Evolutionary conservation across 805 yeast genomes (phyloP), one percentile per base, ranked within the genome.

Genomic region (Vanderwaltozyma tropicalis): DNA sequence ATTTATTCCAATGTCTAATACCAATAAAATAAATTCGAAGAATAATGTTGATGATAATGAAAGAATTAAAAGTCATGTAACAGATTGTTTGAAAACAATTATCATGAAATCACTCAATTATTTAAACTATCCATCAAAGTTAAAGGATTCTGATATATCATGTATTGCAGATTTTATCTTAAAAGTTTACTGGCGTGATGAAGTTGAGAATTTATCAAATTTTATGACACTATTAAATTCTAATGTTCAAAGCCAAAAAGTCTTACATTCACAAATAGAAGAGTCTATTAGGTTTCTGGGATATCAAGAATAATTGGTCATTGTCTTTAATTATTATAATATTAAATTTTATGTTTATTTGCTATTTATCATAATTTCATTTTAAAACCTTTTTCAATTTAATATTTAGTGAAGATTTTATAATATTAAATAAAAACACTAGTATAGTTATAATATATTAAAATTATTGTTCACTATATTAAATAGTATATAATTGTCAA

Each of bases 171-270:
- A 59, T 13, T 61, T 62, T 40, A 52, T 67, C 31, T 39, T 62
- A 31, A 62, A 62, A 18, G 55, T 56, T 1, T 59, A 50, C 36
- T 64, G 67, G 62, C 42, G 46, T 15, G 51, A 56, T n/a, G 57
- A 66, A 31, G 26, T 51, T 6, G 39, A 41, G 17, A 41, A 45
- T 9, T 37, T 56, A 21, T 32, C 50, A 2, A 41, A 41, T 6
- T 52, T 52, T 35, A 25, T 57, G 27, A 43, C 45, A 22, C 20
- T 48, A 8, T 34, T 49, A 31, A 44, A 41, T 31, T 30, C 49
- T 7, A 49, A 47, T 26, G 41, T 47, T 19, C 46, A 47, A 13
- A 48, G 46, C 30, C 56, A 53, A 30, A 43, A 49, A 26, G 41
- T 43, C 2, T 33, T 57, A 17, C 50, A 49, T 13, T 44, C 41